Evolutionary conservation across 345 rosid genomes (phyloP).

Genomic region (Hypericum perforatum): DNA sequence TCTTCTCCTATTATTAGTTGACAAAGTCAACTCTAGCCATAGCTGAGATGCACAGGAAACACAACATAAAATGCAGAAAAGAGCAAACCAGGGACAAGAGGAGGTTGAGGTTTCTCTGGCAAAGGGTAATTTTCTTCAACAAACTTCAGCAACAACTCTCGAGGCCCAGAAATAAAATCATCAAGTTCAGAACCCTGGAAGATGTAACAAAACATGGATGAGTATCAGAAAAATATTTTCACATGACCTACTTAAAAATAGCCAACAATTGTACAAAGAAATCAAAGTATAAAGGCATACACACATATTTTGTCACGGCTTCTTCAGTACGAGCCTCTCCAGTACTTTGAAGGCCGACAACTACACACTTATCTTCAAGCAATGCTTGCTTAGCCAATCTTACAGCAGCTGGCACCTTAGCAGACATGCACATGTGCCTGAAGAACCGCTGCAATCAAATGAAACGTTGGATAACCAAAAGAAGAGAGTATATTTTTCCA

Average conservation of each 20-base stretch:
- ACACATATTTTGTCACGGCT: conserved; percentile 94
- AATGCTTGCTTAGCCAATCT: conserved; percentile 81
- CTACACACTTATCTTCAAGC: conserved; percentile 69
- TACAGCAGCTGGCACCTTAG: conserved; percentile 91
- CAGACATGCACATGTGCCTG: conserved; percentile 97
- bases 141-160: conserved; percentile 90
- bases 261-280: conserved; percentile 3
- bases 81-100: conserved; percentile 36
- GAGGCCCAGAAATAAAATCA: conserved; percentile 98
- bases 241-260: conserved; percentile 8
- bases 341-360: conserved; percentile 96
- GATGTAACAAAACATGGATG: conserved; percentile 5
- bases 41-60: background rate
- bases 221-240: background rate
- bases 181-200: conserved; percentile 90
- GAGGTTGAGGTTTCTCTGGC: conserved; percentile 92
- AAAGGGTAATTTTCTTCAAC: conserved; percentile 95
- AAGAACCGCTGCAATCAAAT: conserved; percentile 71
- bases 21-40: conserved; percentile 5
- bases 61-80: conserved; percentile 3
- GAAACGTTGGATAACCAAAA: conserved; percentile 7
- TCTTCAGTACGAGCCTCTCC: conserved; percentile 99
- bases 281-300: conserved; percentile 19
- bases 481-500: background rate
- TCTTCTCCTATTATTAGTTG: conserved; percentile 54